Conservation (phyloP, 805 yeast genomes). For the Yarrowia deformans region DNA sequence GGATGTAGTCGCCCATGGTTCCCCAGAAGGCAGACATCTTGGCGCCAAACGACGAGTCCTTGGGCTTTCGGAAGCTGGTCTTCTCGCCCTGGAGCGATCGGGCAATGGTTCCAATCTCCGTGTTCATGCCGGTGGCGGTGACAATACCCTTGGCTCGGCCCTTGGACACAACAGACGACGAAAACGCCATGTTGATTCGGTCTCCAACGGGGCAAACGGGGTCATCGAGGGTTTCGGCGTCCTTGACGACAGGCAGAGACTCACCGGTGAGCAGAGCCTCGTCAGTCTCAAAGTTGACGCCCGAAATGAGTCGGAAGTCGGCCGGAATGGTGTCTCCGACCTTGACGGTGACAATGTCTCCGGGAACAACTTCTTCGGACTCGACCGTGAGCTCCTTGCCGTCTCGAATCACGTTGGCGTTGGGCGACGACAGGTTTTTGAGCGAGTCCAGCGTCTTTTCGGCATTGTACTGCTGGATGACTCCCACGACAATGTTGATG, state of each 20-base stretch:
- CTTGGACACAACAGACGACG: constrained; percentile 73
- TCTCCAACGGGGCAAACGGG: constrained; percentile 68
- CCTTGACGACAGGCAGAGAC: constrained; percentile 70
- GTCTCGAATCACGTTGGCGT: constrained; percentile 69
- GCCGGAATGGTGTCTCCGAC: constrained; percentile 86
- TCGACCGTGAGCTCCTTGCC: constrained; percentile 64
- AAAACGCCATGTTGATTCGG: constrained; percentile 71
- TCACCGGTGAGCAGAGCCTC: constrained; percentile 74
- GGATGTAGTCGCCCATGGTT: constrained; percentile 62
- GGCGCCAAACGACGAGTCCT: constrained; percentile 55
- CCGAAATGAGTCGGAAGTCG: constrained; percentile 65
- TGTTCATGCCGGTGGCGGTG: constrained; percentile 67
- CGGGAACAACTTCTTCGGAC: constrained; percentile 73
- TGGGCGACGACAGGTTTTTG: constrained; percentile 69
- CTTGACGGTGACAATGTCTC: constrained; percentile 67
- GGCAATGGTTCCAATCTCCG: constrained; percentile 81
- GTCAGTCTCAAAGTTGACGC: constrained; percentile 73
- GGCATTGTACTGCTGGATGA: constrained; percentile 74
- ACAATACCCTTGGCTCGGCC: constrained; percentile 78
- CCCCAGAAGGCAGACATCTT: constrained; percentile 56
- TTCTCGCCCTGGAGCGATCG: constrained; percentile 59
- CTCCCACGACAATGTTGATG: constrained; percentile 71
- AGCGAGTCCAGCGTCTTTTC: constrained; percentile 82
- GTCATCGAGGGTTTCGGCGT: constrained; percentile 53
- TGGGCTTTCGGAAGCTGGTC: constrained; percentile 54